Percentiles rank a stretch among this genome's conserved stretches.
Evolutionary conservation across 1,284 basidiomycete species (phyloP).

Genomic region (Austroboletus novae-zelandiae): DNA sequence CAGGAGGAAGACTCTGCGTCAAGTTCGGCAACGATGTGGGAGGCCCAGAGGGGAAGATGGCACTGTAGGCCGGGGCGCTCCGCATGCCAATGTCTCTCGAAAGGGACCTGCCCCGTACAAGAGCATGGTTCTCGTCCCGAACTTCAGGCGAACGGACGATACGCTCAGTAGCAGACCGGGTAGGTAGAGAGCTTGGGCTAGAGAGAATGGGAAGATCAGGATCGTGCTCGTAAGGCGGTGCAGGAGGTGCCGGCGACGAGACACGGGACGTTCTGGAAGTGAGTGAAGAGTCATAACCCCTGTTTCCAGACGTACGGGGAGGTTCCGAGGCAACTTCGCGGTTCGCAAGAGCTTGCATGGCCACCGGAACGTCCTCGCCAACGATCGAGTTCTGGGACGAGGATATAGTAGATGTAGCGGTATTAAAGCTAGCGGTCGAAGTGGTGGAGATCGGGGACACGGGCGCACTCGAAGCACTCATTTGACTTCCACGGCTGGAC

Average conservation of each 20-base stretch:
- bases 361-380: slow-evolving; percentile 15
- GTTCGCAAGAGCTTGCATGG: slow-evolving; percentile 13
- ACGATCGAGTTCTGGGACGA: slow-evolving; percentile 14
- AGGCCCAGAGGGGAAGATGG: slow-evolving; percentile 34
- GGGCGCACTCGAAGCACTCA: slow-evolving; percentile 31
- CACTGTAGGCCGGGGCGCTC: slow-evolving; percentile 34
- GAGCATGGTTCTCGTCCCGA: slow-evolving; percentile 29
- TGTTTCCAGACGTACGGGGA: slow-evolving; percentile 15
- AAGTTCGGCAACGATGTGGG: slow-evolving; percentile 23
- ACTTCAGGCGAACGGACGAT: slow-evolving; percentile 27
- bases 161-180: slow-evolving; percentile 32
- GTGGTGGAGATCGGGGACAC: slow-evolving; percentile 31
- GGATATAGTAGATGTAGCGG: slow-evolving; percentile 22
- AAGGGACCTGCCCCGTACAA: slow-evolving; percentile 32
- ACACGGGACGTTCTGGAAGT: slow-evolving; percentile 25
- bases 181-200: slow-evolving; percentile 19
- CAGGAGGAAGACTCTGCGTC: slow-evolving; percentile 26
- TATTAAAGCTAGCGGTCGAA: slow-evolving; percentile 27
- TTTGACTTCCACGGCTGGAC: slow-evolving; percentile 32
- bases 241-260: slow-evolving; percentile 19
- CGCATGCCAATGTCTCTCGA: slow-evolving; percentile 32
- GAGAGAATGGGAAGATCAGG: slow-evolving; percentile 27
- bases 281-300: slow-evolving; percentile 13
- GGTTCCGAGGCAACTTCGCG: slow-evolving; percentile 25
- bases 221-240: slow-evolving; percentile 27